Conservation (phyloP, 164 flowering plant species). For the Umbilicus rupestris region DNA sequence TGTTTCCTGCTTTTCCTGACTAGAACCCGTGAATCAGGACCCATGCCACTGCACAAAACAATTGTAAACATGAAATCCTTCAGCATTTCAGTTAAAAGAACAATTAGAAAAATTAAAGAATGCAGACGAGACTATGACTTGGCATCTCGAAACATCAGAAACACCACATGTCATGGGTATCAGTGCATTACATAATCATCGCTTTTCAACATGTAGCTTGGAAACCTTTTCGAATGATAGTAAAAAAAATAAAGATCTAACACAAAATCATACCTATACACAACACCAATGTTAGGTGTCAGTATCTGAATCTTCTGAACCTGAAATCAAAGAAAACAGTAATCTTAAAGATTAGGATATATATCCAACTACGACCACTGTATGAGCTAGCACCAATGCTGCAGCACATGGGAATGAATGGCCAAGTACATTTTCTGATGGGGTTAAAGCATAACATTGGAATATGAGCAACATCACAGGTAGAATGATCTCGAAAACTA, state of each 20-base stretch:
- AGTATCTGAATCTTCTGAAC: constrained; percentile 83
- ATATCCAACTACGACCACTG: neutral
- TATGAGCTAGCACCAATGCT: neutral
- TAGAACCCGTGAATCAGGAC: constrained; percentile 90
- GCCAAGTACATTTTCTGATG: neutral
- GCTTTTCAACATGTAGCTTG: neutral
- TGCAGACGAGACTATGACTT: no score
- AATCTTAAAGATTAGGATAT: neutral
- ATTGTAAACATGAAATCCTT: neutral
- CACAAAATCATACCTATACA: constrained; percentile 60
- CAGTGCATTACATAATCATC: neutral
- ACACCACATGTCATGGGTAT: neutral
- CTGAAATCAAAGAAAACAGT: constrained; percentile 25
- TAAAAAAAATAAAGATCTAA: constrained; percentile 6
- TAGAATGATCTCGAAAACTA: neutral
- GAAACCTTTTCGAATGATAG: neutral
- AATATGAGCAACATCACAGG: neutral
- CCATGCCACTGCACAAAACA: constrained; percentile 72
- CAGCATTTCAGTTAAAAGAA: neutral
- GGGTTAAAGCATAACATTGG: neutral
- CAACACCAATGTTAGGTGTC: constrained; percentile 95
- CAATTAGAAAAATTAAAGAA: neutral
- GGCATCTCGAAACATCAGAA: no score
- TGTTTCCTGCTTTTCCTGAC: constrained; percentile 96
- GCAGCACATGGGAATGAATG: neutral